phyloP scores from a whole-genome alignment of 2,329 filamentous ascomycete genomes.

The Tolypocladium amazonense region DNA sequence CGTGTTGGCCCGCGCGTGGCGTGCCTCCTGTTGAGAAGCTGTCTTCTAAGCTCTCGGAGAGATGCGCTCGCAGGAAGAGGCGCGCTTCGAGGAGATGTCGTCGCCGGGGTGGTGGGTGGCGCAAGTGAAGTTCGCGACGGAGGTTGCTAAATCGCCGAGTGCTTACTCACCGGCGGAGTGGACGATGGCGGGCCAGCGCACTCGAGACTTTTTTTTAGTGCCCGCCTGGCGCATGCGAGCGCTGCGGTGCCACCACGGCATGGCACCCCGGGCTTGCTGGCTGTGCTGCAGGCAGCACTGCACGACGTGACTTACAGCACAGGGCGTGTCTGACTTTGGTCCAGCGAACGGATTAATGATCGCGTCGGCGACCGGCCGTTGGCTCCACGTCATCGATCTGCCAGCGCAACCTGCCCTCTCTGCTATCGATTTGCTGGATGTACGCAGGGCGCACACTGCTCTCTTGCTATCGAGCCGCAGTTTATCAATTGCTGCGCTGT shows the following conservation, averaged over 20 bases:
- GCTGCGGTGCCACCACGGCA: background rate
- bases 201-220: background rate
- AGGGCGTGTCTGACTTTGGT: background rate
- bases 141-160: background rate
- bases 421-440: background rate
- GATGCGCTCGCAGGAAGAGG: background rate
- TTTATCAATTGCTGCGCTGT: background rate
- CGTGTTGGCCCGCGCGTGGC: background rate
- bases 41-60: background rate
- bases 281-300: background rate
- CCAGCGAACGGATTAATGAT: background rate
- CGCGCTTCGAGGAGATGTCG: background rate
- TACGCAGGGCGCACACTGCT: too few species aligned
- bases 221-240: background rate
- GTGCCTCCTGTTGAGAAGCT: background rate
- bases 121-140: background rate
- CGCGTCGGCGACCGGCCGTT: background rate
- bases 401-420: background rate
- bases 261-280: background rate
- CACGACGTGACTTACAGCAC: too few species aligned
- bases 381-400: background rate
- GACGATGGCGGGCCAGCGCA: background rate
- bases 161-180: background rate
- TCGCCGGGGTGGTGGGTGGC: background rate
- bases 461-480: background rate